Percentiles rank a stretch among this genome's conserved stretches.
These are phyloP conservation scores for Haplosporangium sp. DNA, from an alignment of 371 early-diverging fungal species.

Conservation along the genomic window DNA sequence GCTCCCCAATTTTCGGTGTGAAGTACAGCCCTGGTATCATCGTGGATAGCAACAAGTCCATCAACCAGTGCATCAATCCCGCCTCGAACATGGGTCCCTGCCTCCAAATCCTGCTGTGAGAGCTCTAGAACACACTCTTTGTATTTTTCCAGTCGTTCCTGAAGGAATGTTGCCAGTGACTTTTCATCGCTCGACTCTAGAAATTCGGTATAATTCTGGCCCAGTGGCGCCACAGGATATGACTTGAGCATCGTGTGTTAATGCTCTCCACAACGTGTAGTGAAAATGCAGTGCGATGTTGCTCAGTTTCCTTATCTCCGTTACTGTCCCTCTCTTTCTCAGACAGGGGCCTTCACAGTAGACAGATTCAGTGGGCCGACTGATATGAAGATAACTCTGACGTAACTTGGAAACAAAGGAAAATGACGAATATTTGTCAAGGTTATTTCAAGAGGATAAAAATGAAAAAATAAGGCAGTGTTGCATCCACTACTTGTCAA, in stretches of 20 bases:
- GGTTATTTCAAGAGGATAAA: too few species aligned
- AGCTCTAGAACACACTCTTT: slow-evolving; percentile 39
- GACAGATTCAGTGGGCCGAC: neutral
- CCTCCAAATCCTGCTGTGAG: slow-evolving; percentile 16
- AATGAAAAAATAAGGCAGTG: neutral
- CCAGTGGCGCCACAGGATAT: slow-evolving; percentile 47
- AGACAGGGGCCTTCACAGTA: neutral
- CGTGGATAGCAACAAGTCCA: slow-evolving; percentile 70
- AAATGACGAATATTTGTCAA: too few species aligned
- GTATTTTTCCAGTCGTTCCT: slow-evolving; percentile 52
- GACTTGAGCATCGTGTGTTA: slow-evolving; percentile 36
- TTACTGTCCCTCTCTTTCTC: neutral
- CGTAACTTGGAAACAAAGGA: too few species aligned
- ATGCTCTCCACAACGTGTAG: neutral
- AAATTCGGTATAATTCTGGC: slow-evolving; percentile 55
- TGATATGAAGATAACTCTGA: too few species aligned
- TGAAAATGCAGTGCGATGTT: neutral
- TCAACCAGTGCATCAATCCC: slow-evolving; percentile 73
- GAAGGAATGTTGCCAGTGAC: slow-evolving; percentile 46
- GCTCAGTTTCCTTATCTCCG: neutral
- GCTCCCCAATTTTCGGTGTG: slow-evolving; percentile 62
- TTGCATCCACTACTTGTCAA: too few species aligned
- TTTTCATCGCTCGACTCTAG: slow-evolving; percentile 45
- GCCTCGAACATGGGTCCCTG: slow-evolving; percentile 10
- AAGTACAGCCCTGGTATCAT: slow-evolving; percentile 66